These are phyloP conservation scores for Serendipita indica DNA, from an alignment of 768 basidiomycete species.

Conservation along the genomic window DNA sequence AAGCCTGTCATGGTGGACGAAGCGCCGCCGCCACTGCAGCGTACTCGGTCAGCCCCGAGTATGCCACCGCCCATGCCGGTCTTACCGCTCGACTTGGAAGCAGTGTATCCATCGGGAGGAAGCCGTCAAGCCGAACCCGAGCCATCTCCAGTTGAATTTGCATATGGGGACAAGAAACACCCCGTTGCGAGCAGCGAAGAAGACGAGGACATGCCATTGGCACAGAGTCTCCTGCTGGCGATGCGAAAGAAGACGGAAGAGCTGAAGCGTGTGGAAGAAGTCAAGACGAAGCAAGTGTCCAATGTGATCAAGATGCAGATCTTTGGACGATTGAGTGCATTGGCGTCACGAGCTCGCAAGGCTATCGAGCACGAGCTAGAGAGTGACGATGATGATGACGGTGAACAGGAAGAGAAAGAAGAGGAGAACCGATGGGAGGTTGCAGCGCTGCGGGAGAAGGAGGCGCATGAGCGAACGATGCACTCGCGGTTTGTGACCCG, in stretches of 20 bases:
- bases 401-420: background rate
- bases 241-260: constrained; percentile 7
- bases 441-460: background rate
- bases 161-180: background rate
- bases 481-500: background rate
- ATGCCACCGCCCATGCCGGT: background rate
- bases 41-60: background rate
- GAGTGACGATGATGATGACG: background rate
- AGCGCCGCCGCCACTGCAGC: no score
- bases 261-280: background rate
- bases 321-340: background rate
- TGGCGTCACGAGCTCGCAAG: background rate
- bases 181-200: background rate
- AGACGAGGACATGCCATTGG: background rate
- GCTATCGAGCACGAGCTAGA: background rate
- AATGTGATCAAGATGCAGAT: background rate
- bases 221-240: background rate
- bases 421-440: background rate
- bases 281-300: background rate
- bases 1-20: no score
- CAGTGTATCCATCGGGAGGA: background rate
- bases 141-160: no score
- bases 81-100: background rate
- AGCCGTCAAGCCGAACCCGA: no score
- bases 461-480: background rate